These are phyloP conservation scores for Cyclotella cryptica DNA, from an alignment of 108 stramenopile genomes.

Conservation along the genomic window DNA sequence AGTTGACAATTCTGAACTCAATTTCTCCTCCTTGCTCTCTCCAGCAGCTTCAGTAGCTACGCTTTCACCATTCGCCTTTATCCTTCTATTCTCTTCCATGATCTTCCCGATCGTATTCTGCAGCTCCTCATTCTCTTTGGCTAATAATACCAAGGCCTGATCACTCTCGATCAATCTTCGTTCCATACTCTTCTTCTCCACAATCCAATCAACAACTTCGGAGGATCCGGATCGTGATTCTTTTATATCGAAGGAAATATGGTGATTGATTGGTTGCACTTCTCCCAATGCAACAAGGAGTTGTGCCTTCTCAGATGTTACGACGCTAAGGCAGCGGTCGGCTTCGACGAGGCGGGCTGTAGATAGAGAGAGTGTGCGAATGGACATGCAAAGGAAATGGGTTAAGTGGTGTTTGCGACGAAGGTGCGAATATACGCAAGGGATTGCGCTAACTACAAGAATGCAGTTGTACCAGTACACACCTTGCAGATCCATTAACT, in stretches of 20 bases:
- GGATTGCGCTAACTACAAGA: no score
- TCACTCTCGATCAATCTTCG: slow-evolving; percentile 4
- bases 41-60: not conserved
- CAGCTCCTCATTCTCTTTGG: slow-evolving; percentile 8
- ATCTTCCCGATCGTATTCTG: not conserved
- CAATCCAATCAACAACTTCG: not conserved
- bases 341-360: slow-evolving; percentile 13
- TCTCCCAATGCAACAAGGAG: slow-evolving; percentile 8
- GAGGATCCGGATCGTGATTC: not conserved
- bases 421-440: not conserved
- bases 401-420: not conserved
- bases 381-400: not conserved
- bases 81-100: no score
- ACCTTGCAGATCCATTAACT: not conserved
- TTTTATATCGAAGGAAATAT: not conserved
- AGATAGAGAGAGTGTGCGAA: not conserved
- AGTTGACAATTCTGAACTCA: not conserved
- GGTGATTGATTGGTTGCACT: not conserved
- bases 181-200: not conserved
- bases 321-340: not conserved
- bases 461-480: not conserved
- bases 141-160: not conserved
- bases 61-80: not conserved
- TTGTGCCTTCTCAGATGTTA: not conserved
- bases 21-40: not conserved